Conservation (phyloP, 2,329 filamentous ascomycete species). For the Neonectria punicea region DNA sequence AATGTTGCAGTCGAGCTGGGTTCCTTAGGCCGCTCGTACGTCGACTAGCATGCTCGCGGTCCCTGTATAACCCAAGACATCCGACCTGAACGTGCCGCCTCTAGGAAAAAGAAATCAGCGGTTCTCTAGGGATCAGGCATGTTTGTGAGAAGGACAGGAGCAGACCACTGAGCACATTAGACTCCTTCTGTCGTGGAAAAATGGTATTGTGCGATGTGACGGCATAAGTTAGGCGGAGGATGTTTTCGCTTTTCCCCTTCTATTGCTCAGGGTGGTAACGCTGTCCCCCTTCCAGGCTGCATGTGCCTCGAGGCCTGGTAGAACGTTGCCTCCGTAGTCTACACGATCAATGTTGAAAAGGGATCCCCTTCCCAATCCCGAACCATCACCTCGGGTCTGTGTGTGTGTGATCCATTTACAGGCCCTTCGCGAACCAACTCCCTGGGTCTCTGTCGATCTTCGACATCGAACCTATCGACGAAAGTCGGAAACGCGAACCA, state of each 20-base stretch:
- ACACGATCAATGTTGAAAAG: slow-evolving; percentile 6
- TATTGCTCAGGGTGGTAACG: not conserved
- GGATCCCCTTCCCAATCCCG: not conserved
- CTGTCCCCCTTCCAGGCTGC: not conserved
- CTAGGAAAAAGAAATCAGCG: slow-evolving; percentile 2
- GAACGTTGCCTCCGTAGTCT: not conserved
- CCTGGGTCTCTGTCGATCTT: not conserved
- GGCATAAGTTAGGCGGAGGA: not conserved
- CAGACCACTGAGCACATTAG: not conserved
- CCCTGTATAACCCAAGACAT: not conserved
- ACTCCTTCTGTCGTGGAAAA: slow-evolving; percentile 1
- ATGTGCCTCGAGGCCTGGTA: not conserved
- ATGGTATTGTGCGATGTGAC: not conserved
- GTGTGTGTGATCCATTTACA: not conserved
- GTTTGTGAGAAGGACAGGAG: not conserved
- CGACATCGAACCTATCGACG: not conserved
- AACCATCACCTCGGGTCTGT: not conserved
- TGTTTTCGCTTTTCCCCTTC: not conserved
- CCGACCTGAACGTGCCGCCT: not conserved
- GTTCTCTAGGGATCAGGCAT: not conserved
- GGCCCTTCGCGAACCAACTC: not conserved
- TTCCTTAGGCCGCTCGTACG: not conserved
- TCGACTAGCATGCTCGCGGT: not conserved
- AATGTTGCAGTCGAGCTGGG: slow-evolving; percentile 3
- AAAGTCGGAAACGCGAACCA: not conserved